Conservation (phyloP, 2,329 filamentous ascomycete genomes). For the Nemania sp. region DNA sequence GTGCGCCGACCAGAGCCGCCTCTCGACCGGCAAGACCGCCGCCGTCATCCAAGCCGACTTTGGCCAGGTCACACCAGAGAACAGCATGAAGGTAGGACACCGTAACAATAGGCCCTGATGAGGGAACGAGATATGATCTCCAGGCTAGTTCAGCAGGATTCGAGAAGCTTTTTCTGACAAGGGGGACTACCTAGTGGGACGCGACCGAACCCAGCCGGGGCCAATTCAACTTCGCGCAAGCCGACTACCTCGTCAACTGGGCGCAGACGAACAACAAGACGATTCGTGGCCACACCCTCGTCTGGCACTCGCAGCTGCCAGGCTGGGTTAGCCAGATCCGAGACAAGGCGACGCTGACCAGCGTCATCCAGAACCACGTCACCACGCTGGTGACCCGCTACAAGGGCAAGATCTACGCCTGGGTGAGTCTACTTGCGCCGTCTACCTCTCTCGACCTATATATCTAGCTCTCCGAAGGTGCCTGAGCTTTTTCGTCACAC, state of each 20-base stretch:
- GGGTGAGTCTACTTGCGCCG: conserved; percentile 43
- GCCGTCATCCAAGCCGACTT: conserved; percentile 64
- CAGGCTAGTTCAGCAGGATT: too few relatives aligned
- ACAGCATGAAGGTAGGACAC: conserved; percentile 50
- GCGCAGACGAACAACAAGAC: conserved; percentile 59
- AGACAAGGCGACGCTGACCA: conserved; percentile 48
- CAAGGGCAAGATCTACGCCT: conserved; percentile 60
- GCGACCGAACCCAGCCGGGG: conserved; percentile 46
- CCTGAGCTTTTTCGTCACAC: too few relatives aligned
- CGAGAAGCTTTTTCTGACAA: too few relatives aligned
- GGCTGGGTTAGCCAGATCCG: conserved; percentile 57
- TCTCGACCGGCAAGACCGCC: conserved; percentile 54
- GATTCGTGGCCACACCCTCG: conserved; percentile 67
- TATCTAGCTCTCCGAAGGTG: not conserved
- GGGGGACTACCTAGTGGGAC: conserved; percentile 72
- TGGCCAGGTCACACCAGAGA: conserved; percentile 68
- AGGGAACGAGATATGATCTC: too few relatives aligned
- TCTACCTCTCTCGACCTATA: conserved; percentile 20
- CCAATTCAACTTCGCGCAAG: conserved; percentile 57
- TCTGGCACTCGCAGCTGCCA: conserved; percentile 65
- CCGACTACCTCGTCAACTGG: conserved; percentile 64
- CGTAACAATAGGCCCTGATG: not conserved
- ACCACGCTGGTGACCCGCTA: conserved; percentile 59
- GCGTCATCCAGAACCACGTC: conserved; percentile 63
- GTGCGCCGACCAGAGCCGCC: conserved; percentile 56